Evolutionary conservation across 192 early-diverging fungal genomes (phyloP), one percentile per base, ranked within the genome.

Genomic region (Diversispora eburnea): DNA sequence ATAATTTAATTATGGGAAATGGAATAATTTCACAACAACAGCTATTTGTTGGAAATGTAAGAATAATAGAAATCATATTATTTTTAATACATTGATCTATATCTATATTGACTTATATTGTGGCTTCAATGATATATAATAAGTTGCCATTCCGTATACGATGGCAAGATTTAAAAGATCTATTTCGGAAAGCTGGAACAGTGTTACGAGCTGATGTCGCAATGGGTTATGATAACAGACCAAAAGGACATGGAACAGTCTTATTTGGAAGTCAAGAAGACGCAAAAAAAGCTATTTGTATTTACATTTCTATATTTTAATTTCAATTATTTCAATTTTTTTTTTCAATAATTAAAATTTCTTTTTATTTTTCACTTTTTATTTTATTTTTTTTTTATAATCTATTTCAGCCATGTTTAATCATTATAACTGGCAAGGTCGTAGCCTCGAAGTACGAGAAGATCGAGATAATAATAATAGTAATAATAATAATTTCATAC

Each of bases 161-260:
- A 59, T 92, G 89, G 91, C 91, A 92, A 77, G 90, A 91, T 55
- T 75, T 91, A 39, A 91, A 88, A 54, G 87, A 88, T 73, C 68
- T 85, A 15, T 91, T 93, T 80, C 78, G 88, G 56, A 81, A 91
- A 58, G 86, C 87, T n/a, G 92, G 91, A 42, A 79, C 79, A 15
- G 87, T 91, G 8, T 64, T 88, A 43, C 82, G 91, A 8, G 86
- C 88, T 8, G 91, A 91, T 76, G 87, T 92, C 25, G 80, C 81
- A 3, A 70, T 84, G 58, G 78, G 80, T 33, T 79, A 69, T 10
- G 85, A 88, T 59, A 81, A 88, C 58, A 78, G 88, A 47, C 89
- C 90, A 5, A 91, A 88, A 77, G 91, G 91, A 5, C 89, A 88
- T 67, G 91, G 88, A 8, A 91, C 86, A 2, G 89, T 93, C 0